These are phyloP conservation scores for Yamadazyma takamatsuzukensis DNA, from an alignment of 805 yeast genomes.

Conservation along the genomic window DNA sequence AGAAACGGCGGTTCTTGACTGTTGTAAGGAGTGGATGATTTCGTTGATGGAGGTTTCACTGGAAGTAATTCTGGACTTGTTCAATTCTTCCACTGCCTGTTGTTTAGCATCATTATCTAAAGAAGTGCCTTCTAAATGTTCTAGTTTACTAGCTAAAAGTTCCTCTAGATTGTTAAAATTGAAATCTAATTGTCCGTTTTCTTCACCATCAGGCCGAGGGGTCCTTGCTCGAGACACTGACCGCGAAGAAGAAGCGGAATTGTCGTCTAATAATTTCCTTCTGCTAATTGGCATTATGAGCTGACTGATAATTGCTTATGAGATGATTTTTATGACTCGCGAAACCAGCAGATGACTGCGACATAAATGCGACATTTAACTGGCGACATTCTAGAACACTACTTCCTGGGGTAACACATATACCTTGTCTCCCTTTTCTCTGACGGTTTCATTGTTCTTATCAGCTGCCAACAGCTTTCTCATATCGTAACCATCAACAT, in stretches of 20 bases:
- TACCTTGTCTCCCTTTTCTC: conserved; percentile 58
- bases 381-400: conserved; percentile 38
- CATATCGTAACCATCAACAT: conserved; percentile 87
- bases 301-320: too few species aligned
- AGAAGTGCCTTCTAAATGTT: conserved; percentile 22
- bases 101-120: conserved; percentile 21
- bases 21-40: conserved; percentile 39
- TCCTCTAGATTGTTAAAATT: conserved; percentile 34
- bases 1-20: conserved; percentile 43
- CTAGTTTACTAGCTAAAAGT: conserved; percentile 27
- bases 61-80: conserved; percentile 32
- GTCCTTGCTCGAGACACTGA: conserved; percentile 32
- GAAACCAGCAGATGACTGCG: background rate
- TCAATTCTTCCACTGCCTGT: conserved; percentile 25
- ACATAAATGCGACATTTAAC: background rate
- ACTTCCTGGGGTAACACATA: conserved; percentile 67
- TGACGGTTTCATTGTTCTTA: conserved; percentile 45
- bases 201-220: conserved; percentile 33
- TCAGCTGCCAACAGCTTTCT: conserved; percentile 63
- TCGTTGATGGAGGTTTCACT: conserved; percentile 40
- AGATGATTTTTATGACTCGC: background rate
- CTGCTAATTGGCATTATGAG: conserved; percentile 1
- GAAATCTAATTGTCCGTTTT: conserved; percentile 32
- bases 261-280: conserved; percentile 6
- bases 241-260: conserved; percentile 29